phyloP scores from a whole-genome alignment of 2,329 filamentous ascomycete species.

The Ophiostoma himal-ulmi region DNA sequence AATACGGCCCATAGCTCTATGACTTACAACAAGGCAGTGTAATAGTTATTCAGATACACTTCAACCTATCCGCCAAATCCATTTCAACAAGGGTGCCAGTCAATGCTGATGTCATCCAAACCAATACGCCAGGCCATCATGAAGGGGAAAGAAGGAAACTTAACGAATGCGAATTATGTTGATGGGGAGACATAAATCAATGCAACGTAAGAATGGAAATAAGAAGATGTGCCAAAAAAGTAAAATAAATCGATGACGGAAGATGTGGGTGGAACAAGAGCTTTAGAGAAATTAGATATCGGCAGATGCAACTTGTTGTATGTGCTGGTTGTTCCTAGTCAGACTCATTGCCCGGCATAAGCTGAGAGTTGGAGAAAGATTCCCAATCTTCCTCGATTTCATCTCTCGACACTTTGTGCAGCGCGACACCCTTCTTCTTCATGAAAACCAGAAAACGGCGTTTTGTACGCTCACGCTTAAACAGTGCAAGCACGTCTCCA shows the following conservation, averaged over 20 bases:
- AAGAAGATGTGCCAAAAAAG: not conserved
- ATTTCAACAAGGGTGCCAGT: not conserved
- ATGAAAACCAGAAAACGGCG: slow-evolving; percentile 47
- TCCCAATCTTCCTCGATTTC: slow-evolving; percentile 37
- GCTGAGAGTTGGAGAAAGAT: slow-evolving; percentile 33
- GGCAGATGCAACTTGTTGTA: not conserved
- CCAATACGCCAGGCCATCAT: not conserved
- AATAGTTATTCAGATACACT: not conserved
- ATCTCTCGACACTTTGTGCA: slow-evolving; percentile 31
- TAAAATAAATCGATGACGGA: not conserved
- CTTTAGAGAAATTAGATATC: not conserved
- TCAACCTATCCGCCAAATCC: not conserved
- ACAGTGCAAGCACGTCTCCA: slow-evolving; percentile 46
- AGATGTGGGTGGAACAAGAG: not conserved
- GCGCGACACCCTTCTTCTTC: slow-evolving; percentile 38
- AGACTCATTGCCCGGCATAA: slow-evolving; percentile 29
- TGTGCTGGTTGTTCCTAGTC: slow-evolving; percentile 17
- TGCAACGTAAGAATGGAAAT: not conserved
- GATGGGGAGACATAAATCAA: not conserved
- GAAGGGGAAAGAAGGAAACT: not conserved
- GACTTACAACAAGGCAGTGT: not conserved
- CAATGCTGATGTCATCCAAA: not conserved
- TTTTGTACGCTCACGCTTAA: slow-evolving; percentile 50
- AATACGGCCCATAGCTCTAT: not conserved
- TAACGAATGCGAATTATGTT: not conserved